Evolutionary conservation across 2,329 filamentous ascomycete species (phyloP).

Genomic region (Alternaria gaisen): DNA sequence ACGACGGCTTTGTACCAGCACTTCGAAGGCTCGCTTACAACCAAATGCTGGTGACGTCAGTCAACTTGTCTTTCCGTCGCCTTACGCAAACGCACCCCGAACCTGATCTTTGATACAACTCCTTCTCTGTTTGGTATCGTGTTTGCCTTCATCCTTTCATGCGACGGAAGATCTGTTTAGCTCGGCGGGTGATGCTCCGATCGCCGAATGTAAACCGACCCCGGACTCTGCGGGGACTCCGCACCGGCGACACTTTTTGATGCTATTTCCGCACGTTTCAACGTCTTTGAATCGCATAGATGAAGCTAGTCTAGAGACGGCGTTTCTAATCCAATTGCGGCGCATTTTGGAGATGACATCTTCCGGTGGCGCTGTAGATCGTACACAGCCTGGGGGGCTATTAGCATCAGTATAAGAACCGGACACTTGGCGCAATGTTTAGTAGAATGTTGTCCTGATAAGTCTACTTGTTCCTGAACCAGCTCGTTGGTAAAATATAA

Average conservation of each 20-base stretch:
- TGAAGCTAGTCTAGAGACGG: not conserved
- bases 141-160: not conserved
- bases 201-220: not conserved
- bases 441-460: not conserved
- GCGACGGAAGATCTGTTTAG: slow-evolving; percentile 12
- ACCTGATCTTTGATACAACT: too few species aligned
- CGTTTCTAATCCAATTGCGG: not conserved
- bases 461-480: not conserved
- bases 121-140: too few species aligned
- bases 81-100: not conserved
- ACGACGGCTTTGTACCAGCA: not conserved
- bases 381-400: too few species aligned
- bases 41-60: not conserved
- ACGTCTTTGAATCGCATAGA: not conserved
- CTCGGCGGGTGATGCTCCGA: slow-evolving; percentile 17
- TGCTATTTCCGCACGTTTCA: not conserved
- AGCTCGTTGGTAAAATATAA: not conserved
- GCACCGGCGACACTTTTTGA: not conserved
- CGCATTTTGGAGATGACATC: slow-evolving; percentile 5
- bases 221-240: slow-evolving; percentile 22
- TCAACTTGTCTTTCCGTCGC: not conserved
- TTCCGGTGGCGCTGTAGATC: slow-evolving; percentile 5
- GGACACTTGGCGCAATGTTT: not conserved
- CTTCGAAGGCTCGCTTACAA: not conserved
- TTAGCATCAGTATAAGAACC: not conserved